Evolutionary conservation across 306 rosid genomes (phyloP).

Genomic region (Oxytropis ochrocephala): DNA sequence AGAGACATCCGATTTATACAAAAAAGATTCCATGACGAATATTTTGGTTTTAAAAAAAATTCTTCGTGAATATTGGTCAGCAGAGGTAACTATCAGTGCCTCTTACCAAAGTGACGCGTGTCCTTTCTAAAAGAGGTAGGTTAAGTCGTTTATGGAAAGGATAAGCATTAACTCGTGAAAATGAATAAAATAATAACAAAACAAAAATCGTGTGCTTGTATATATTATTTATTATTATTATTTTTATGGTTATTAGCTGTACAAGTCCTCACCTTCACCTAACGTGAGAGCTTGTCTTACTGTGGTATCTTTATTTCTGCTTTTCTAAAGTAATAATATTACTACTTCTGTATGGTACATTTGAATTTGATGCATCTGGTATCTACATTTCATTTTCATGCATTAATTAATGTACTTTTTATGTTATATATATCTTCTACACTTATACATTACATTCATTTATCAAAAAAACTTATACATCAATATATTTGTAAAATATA

Average conservation of each 20-base stretch:
- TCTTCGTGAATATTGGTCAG: neutral
- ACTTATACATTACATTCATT: too few species aligned
- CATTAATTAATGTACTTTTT: too few species aligned
- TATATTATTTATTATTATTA: too few species aligned
- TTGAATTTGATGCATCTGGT: neutral
- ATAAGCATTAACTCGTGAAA: conserved; percentile 31
- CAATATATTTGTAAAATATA: too few species aligned
- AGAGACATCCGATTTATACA: too few species aligned
- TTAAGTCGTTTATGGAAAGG: neutral
- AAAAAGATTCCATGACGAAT: too few species aligned
- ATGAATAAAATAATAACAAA: neutral
- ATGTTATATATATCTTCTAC: too few species aligned
- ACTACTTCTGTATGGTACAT: neutral
- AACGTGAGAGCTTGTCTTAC: neutral
- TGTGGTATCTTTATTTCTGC: neutral
- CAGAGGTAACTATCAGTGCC: conserved; percentile 18
- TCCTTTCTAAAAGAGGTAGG: neutral
- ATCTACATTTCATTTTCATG: too few species aligned
- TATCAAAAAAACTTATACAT: too few species aligned
- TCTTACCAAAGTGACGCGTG: neutral
- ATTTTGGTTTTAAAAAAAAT: too few species aligned
- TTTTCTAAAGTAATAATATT: neutral
- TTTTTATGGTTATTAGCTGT: conserved; percentile 32
- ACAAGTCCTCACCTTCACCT: conserved; percentile 28
- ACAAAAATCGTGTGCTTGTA: neutral